These are phyloP conservation scores for Phytopythium montanum DNA, from an alignment of 352 stramenopile genomes.

Conservation along the genomic window DNA sequence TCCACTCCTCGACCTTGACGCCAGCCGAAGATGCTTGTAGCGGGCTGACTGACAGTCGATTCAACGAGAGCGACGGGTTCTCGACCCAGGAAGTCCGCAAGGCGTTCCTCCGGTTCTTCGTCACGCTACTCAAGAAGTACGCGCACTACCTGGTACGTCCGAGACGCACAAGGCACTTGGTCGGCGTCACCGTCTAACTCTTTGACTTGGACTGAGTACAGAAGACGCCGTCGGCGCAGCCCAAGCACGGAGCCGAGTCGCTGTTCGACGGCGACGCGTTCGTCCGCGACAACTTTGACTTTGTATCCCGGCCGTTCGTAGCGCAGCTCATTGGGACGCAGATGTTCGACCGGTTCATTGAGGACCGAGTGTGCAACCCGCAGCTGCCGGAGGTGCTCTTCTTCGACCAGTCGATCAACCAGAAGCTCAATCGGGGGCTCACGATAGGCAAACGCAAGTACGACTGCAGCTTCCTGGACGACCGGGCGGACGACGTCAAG, in stretches of 20 bases:
- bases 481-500: conserved; percentile 67
- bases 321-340: conserved; percentile 61
- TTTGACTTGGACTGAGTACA: conserved; percentile 2
- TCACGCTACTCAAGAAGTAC: conserved; percentile 80
- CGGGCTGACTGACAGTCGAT: conserved; percentile 55
- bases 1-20: conserved; percentile 3
- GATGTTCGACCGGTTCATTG: conserved; percentile 85
- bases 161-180: background rate
- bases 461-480: conserved; percentile 80
- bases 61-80: conserved; percentile 74
- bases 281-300: conserved; percentile 65
- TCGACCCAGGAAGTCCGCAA: conserved; percentile 55
- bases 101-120: conserved; percentile 81
- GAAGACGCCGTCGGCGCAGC: conserved; percentile 19
- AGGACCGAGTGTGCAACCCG: conserved; percentile 68
- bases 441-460: conserved; percentile 81
- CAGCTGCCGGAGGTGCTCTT: conserved; percentile 71
- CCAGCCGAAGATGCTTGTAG: conserved; percentile 29
- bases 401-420: conserved; percentile 85
- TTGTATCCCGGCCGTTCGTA: conserved; percentile 55
- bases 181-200: background rate
- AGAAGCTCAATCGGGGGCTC: conserved; percentile 80
- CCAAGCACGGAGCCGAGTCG: conserved; percentile 26
- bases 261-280: conserved; percentile 69
- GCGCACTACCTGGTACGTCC: conserved; percentile 66